Evolutionary conservation across 108 stramenopile genomes (phyloP).

Genomic region (Cyclotella choctawhatcheeana): DNA sequence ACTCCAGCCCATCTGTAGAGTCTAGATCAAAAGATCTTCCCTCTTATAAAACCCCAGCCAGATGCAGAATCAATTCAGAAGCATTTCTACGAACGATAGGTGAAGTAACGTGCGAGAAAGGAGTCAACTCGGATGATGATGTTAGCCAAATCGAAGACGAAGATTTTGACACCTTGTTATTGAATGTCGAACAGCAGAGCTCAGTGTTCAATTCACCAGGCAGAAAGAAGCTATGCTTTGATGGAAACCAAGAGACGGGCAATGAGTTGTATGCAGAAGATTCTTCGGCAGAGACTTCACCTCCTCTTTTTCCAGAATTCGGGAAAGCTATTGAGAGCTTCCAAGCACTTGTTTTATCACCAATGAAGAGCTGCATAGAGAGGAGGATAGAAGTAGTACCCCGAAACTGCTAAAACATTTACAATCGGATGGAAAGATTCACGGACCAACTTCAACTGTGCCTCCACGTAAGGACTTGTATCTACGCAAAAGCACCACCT

Average conservation of each 20-base stretch:
- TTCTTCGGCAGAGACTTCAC: not conserved
- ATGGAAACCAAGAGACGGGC: no score
- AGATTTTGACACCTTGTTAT: constrained; percentile 10
- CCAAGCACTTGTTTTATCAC: not conserved
- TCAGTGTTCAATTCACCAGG: no score
- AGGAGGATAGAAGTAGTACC: not conserved
- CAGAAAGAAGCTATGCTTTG: no score
- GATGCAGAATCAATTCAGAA: constrained; percentile 20
- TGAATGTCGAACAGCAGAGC: not conserved
- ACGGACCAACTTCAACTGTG: not conserved
- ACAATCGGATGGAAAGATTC: no score
- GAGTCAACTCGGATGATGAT: constrained; percentile 21
- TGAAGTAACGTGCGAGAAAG: constrained; percentile 39
- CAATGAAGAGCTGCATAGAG: not conserved
- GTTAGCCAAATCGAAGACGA: constrained; percentile 38
- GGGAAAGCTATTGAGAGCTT: not conserved
- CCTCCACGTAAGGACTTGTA: constrained; percentile 13
- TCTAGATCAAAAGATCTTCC: not conserved
- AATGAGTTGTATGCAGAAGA: not conserved
- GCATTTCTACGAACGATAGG: constrained; percentile 26
- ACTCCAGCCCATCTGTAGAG: not conserved
- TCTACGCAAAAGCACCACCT: constrained; percentile 36
- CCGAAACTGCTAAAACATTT: no score
- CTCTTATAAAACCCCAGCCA: constrained; percentile 25
- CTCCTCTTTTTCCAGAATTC: not conserved